Conservation (phyloP, 1,139 yeast species). For the Meyerozyma athensensis region DNA sequence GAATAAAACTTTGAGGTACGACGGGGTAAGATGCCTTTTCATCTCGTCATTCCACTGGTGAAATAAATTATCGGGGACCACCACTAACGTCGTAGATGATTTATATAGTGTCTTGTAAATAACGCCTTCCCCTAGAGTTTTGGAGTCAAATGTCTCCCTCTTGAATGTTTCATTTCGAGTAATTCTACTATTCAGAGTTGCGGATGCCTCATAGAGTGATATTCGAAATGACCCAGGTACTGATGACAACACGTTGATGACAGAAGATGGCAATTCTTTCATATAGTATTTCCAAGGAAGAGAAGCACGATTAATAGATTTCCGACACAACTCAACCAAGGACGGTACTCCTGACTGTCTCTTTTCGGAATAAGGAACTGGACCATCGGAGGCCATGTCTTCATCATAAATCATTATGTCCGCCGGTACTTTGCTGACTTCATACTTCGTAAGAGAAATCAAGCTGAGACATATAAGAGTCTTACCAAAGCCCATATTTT, state of each 20-base stretch:
- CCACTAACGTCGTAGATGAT: conserved; percentile 52
- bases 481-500: conserved; percentile 75
- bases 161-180: not conserved
- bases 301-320: conserved; percentile 40
- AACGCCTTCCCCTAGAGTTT: conserved; percentile 15
- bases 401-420: conserved; percentile 18
- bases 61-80: conserved; percentile 63
- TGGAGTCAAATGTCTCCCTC: conserved; percentile 3
- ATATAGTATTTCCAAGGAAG: conserved; percentile 54
- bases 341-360: conserved; percentile 12
- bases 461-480: conserved; percentile 63
- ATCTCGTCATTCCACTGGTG: conserved; percentile 64
- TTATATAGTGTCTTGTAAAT: conserved; percentile 28
- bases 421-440: conserved; percentile 43
- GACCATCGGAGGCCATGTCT: conserved; percentile 8
- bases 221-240: conserved; percentile 45
- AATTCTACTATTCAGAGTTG: not conserved
- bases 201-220: conserved; percentile 13
- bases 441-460: conserved; percentile 51
- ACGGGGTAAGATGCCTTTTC: conserved; percentile 45
- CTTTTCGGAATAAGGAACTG: not conserved
- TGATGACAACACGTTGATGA: conserved; percentile 27
- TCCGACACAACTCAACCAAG: conserved; percentile 39
- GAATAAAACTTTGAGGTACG: conserved; percentile 30
- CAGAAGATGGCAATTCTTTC: conserved; percentile 40